Base-by-base conservation (phyloP, 2,329 filamentous ascomycete genomes). In the Emergomyces africanus region DNA sequence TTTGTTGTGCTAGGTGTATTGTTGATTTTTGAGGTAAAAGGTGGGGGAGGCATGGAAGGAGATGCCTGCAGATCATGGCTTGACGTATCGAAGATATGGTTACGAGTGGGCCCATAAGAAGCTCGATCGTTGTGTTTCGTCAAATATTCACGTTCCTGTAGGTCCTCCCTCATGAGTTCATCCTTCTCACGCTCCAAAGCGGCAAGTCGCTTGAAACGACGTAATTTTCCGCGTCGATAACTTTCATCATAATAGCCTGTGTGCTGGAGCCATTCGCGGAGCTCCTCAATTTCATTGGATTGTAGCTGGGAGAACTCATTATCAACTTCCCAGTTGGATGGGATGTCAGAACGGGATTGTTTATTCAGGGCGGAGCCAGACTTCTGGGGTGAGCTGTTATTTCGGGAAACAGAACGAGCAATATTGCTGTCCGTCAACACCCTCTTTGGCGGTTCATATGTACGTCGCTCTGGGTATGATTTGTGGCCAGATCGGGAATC, bases 231-330 rank as follows among this genome's bases (percentile, higher is more conserved):
- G 46, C 62, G 63, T 62, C 71, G 68, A 54, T 72, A 71, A n/a
- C 60, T 59, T 44, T 58, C 58, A 64, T 73, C 68, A 61, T 72
- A 65, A 60, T 67, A 74, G 2, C 68, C 66, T 30, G 71, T 72
- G 25, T 71, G 64, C 14, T 69, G 64, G 44, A 74, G 60, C 70
- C 71, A 74, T 58, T 72, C 68, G 63, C 65, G 67, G 37, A 74
- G 59, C 57, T 73, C 68, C 41, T 65, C 59, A 23, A 63, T 33
- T 48, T 62, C 62, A 37, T 37, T 41, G 15, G 42, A 33, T 15
- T 53, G 46, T 23, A 64, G 44, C 25, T 61, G 46, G 37, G 57
- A 37, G 20, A 64, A 64, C 42, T 62, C 63, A 57, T 63, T 58
- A 28, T 61, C 44, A 51, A 44, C 37, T 41, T 60, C 54, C 30